Evolutionary conservation across 2,329 filamentous ascomycete genomes (phyloP).

Genomic region (Microdochium nivale): DNA sequence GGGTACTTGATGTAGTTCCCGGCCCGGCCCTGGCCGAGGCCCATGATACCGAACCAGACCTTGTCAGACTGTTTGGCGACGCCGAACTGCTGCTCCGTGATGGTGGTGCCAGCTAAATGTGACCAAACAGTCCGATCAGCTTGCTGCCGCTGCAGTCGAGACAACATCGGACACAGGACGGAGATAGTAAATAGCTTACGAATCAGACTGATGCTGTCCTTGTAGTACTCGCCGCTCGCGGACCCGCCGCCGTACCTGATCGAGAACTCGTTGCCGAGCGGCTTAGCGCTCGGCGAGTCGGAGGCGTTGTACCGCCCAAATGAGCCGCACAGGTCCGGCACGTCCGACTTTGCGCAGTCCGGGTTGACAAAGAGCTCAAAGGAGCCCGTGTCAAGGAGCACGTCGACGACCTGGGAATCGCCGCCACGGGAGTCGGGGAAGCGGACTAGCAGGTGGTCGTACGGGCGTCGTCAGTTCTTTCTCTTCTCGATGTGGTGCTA

Average conservation of each 20-base stretch:
- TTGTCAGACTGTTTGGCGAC: slow-evolving; percentile 33
- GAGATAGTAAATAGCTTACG: slow-evolving; percentile 17
- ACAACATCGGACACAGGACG: too few species aligned
- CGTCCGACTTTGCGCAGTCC: slow-evolving; percentile 26
- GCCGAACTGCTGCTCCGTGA: slow-evolving; percentile 41
- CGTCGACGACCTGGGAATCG: slow-evolving; percentile 29
- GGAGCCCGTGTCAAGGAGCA: slow-evolving; percentile 43
- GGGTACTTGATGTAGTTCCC: slow-evolving; percentile 39
- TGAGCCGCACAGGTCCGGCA: slow-evolving; percentile 25
- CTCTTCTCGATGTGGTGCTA: slow-evolving; percentile 3
- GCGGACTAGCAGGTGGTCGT: too few species aligned
- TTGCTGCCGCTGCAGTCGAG: background rate
- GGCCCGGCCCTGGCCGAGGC: slow-evolving; percentile 33
- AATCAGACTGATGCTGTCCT: slow-evolving; percentile 36
- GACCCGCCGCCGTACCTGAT: slow-evolving; percentile 28
- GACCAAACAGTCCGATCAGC: background rate
- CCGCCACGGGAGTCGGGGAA: slow-evolving; percentile 25
- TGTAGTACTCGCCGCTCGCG: slow-evolving; percentile 34
- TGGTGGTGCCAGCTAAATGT: slow-evolving; percentile 17
- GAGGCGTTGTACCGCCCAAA: slow-evolving; percentile 36
- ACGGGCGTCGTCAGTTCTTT: too few species aligned
- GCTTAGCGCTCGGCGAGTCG: slow-evolving; percentile 30
- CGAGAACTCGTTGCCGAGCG: slow-evolving; percentile 24
- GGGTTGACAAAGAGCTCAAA: slow-evolving; percentile 49
- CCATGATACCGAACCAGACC: slow-evolving; percentile 43